phyloP scores from a whole-genome alignment of 306 rosid genomes.

The Bauhinia variegata region DNA sequence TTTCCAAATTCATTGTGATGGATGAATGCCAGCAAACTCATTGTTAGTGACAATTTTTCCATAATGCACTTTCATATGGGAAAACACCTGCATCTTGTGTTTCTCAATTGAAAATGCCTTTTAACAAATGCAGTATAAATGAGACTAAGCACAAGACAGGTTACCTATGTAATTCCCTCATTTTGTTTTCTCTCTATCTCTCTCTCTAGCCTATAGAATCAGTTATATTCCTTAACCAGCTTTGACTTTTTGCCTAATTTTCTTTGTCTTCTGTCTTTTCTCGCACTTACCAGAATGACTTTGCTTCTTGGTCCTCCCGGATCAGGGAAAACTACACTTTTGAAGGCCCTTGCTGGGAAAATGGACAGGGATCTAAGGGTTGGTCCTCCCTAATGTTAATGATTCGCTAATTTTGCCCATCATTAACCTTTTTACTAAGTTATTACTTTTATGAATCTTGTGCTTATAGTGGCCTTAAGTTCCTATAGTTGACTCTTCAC shows the following conservation, averaged over 20 bases:
- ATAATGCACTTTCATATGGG: no score
- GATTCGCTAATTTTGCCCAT: no score
- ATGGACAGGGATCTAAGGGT: constrained; percentile 29
- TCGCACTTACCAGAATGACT: constrained; percentile 6
- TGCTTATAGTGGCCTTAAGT: no score
- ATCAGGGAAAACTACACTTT: constrained; percentile 29
- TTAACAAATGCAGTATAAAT: no score
- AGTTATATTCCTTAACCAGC: neutral
- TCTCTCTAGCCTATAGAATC: neutral
- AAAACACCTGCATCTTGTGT: no score
- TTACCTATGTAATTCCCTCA: no score
- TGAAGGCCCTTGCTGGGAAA: constrained; percentile 31
- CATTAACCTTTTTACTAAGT: no score
- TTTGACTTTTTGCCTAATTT: neutral
- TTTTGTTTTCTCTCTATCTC: no score
- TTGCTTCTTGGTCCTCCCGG: constrained; percentile 30
- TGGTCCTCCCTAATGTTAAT: neutral
- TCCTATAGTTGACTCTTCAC: neutral
- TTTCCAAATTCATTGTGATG: neutral
- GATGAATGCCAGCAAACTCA: no score
- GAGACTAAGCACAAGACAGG: no score
- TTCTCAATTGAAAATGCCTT: neutral
- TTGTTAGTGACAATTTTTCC: no score
- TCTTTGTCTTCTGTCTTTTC: neutral
- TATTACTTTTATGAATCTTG: no score